These are phyloP conservation scores for Amoebophrya sp. DNA, from an alignment of 169 alveolate genomes.

Conservation along the genomic window DNA sequence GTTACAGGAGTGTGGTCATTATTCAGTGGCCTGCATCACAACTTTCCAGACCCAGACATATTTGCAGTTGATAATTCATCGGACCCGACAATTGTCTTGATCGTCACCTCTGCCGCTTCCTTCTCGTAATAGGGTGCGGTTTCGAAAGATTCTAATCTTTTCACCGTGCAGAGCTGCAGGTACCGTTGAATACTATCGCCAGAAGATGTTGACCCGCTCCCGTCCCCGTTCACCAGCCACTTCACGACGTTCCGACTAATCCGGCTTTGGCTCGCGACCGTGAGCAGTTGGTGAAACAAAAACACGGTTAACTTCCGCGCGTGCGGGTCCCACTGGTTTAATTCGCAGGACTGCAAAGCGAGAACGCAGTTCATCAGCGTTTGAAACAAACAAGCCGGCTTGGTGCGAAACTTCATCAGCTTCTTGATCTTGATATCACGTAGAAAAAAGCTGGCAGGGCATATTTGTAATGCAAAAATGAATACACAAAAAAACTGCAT, in stretches of 20 bases:
- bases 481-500: too few species aligned
- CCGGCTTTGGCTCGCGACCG: not conserved
- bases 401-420: not conserved
- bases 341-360: not conserved
- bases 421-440: not conserved
- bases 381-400: not conserved
- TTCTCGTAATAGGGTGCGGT: not conserved
- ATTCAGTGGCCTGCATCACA: too few species aligned
- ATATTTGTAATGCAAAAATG: too few species aligned
- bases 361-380: not conserved
- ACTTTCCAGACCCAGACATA: too few species aligned
- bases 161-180: not conserved
- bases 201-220: too few species aligned
- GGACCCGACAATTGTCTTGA: not conserved
- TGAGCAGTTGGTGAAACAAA: not conserved
- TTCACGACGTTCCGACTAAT: not conserved
- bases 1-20: too few species aligned
- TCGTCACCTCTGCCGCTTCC: not conserved
- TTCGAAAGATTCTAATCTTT: not conserved
- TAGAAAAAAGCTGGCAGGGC: too few species aligned
- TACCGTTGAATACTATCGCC: not conserved
- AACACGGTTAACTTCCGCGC: constrained; percentile 10
- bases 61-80: too few species aligned
- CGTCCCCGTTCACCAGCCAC: too few species aligned
- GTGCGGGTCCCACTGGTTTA: constrained; percentile 6